Base-by-base conservation (phyloP, 768 basidiomycete species). In the Lepiota venenata region DNA sequence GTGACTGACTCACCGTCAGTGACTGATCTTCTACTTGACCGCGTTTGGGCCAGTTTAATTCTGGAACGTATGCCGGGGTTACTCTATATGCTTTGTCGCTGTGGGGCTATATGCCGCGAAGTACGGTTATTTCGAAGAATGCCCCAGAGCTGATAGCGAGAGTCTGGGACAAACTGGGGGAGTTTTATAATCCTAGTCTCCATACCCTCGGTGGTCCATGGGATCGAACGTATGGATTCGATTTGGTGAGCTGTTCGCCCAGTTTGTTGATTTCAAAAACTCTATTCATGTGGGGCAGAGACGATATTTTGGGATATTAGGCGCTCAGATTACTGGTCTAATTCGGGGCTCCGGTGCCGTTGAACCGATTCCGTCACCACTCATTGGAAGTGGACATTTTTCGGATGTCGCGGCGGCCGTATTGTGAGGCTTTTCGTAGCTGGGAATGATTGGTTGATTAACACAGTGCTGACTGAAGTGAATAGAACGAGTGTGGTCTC, bases 51-150 rank as follows among this genome's bases (percentile, higher is more conserved):
- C 32, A 69, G 68, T 69, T 66, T 52, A 67, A 67, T 38, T 67
- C 63, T 20, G 66, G 63, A 29, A 69, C 66, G 4, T 69, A 69
- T 56, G 61, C 61, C 0, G 66, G 68, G 7, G 68, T 69, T 1
- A 62, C 64, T 7, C 58, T 69, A 16, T 69, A 64, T 36, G 68
- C 66, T 0, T 60, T 69, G 18, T 66, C 68, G 3, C 58, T 69
- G n/a, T 67, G 63, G 63, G 64, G 66, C 1, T 66, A 69, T 47
- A 69, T 69, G 68, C 68, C 66, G 2, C 44, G 52, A 27, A 63
- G 60, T 50, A 66, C 68, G 4, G 62, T 58, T 1, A 69, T 69
- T 32, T 58, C 52, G 11, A 38, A 44, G 4, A 61, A 59, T 2
- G 68, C 66, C 8, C 46, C 48, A 16, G 60, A 62, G 41, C 58